Evolutionary conservation across 768 basidiomycete species (phyloP).

Genomic region (Boletus barrowsii): DNA sequence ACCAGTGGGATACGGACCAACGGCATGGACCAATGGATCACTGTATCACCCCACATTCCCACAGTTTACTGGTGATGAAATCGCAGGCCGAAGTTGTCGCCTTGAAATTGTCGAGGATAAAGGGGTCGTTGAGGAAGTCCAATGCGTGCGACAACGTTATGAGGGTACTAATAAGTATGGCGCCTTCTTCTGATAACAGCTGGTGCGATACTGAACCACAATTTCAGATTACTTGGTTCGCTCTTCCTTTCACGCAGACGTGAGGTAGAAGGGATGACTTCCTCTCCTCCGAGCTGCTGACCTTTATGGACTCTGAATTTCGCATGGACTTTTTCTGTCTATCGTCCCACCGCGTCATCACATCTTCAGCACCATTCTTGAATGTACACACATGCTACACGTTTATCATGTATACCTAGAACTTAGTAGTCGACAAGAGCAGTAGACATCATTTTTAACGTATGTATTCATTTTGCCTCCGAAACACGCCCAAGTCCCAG

Average conservation of each 20-base stretch:
- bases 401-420: conserved; percentile 2
- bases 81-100: not conserved
- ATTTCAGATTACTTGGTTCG: conserved; percentile 55
- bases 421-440: not conserved
- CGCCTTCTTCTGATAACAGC: not conserved
- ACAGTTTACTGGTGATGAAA: conserved; percentile 1
- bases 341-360: not conserved
- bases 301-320: not conserved
- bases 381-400: conserved; percentile 6
- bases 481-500: conserved; percentile 31
- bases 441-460: not conserved
- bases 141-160: conserved; percentile 55
- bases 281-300: not conserved
- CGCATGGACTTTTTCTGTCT: not conserved
- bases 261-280: conserved; percentile 17
- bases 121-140: conserved; percentile 37
- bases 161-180: conserved; percentile 63
- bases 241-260: conserved; percentile 61
- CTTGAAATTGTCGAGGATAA: conserved; percentile 5
- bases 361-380: not conserved
- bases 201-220: conserved; percentile 4
- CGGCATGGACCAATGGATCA: conserved; percentile 1
- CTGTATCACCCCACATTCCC: conserved; percentile 1
- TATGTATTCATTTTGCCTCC: conserved; percentile 16
- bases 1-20: not conserved